A percentile compares a stretch with the other conserved stretches of the same genome.
These are phyloP conservation scores for Triglochin maritima DNA, from an alignment of 106 monocot genomes.

Conservation along the genomic window DNA sequence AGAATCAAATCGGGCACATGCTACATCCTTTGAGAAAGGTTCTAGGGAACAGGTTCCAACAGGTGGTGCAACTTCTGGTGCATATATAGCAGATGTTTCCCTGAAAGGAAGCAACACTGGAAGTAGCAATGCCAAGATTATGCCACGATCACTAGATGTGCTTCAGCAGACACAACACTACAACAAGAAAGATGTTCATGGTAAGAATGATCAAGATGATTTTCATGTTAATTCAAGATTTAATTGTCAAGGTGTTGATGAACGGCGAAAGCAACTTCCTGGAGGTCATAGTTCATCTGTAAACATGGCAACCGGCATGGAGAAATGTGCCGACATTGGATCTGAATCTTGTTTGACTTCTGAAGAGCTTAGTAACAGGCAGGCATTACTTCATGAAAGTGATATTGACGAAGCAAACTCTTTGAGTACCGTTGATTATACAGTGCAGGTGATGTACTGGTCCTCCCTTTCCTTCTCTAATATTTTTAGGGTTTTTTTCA, in stretches of 20 bases:
- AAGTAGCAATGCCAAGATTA: slow-evolving; percentile 4
- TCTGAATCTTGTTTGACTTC: slow-evolving; percentile 8
- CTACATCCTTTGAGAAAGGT: background rate
- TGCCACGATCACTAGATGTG: slow-evolving; percentile 6
- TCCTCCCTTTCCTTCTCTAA: background rate
- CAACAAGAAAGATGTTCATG: slow-evolving; percentile 14
- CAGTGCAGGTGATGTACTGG: slow-evolving; percentile 40
- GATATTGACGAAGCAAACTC: slow-evolving; percentile 15
- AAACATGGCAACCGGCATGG: background rate
- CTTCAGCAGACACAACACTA: slow-evolving; percentile 13
- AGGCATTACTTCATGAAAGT: slow-evolving; percentile 6
- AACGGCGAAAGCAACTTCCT: slow-evolving; percentile 18
- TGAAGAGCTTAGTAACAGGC: slow-evolving; percentile 17
- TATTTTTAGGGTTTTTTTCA: background rate
- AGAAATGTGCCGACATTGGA: background rate
- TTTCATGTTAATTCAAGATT: slow-evolving; percentile 18
- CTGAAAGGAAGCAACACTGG: slow-evolving; percentile 2
- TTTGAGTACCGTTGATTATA: slow-evolving; percentile 33
- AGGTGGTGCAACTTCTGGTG: background rate
- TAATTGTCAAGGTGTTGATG: slow-evolving; percentile 20
- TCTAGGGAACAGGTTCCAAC: background rate
- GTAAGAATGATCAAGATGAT: slow-evolving; percentile 13
- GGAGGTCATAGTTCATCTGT: slow-evolving; percentile 15
- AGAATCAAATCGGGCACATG: background rate
- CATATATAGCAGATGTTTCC: slow-evolving; percentile 3